These are phyloP conservation scores for Hypoxylon sp. DNA, from an alignment of 2,329 filamentous ascomycete species.

Conservation along the genomic window DNA sequence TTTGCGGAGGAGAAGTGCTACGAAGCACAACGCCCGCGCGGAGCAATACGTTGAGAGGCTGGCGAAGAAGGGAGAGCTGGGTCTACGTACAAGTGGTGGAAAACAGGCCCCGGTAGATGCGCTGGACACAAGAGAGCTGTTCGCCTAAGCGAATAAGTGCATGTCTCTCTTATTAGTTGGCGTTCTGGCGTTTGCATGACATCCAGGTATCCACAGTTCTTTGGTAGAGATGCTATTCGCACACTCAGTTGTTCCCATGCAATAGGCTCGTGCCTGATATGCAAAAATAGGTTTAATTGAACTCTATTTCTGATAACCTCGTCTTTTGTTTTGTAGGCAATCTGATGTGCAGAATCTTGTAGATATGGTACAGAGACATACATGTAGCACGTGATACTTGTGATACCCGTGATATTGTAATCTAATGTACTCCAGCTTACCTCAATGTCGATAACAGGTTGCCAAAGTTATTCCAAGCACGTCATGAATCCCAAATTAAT, in stretches of 20 bases:
- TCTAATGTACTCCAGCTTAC: not conserved
- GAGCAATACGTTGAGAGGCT: conserved; percentile 81
- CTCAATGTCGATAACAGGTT: not conserved
- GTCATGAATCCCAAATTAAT: conserved; percentile 28
- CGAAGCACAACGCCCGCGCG: conserved; percentile 80
- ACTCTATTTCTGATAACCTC: not conserved
- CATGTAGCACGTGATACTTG: not conserved
- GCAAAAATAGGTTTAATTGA: not conserved
- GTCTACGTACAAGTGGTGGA: conserved; percentile 77
- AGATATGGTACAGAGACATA: not conserved
- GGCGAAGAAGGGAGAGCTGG: conserved; percentile 82
- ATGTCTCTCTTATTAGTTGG: conserved; percentile 35
- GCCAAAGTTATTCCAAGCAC: too few relatives aligned
- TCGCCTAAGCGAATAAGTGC: conserved; percentile 68
- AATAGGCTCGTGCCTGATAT: not conserved
- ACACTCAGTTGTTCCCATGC: conserved; percentile 8
- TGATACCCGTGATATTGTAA: not conserved
- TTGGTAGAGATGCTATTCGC: conserved; percentile 23
- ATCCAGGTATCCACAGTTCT: conserved; percentile 37
- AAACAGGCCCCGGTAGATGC: conserved; percentile 74
- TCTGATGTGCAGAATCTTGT: not conserved
- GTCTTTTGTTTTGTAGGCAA: not conserved
- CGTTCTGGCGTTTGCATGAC: conserved; percentile 49
- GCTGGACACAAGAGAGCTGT: conserved; percentile 82
- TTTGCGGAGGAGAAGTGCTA: conserved; percentile 80